These are phyloP conservation scores for Tolypocladium tundrense DNA, from an alignment of 2,329 filamentous ascomycete species.

Conservation along the genomic window DNA sequence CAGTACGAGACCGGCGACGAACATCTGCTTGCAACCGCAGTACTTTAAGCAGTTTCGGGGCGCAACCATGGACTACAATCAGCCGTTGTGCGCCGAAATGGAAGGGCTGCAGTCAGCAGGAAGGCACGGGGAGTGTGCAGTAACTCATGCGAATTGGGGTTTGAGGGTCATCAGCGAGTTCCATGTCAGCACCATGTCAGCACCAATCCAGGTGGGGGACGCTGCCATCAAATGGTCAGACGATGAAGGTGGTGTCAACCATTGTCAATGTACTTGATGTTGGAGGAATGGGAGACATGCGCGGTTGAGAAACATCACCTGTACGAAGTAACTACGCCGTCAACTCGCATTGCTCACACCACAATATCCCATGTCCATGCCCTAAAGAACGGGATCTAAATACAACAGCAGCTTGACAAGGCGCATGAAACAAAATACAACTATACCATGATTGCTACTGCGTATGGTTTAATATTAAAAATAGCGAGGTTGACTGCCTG, in stretches of 20 bases:
- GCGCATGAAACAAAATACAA: too few species aligned
- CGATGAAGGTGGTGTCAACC: neutral
- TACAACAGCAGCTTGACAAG: too few species aligned
- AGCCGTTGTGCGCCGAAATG: neutral
- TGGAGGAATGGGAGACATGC: neutral
- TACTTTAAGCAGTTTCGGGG: neutral
- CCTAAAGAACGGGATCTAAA: too few species aligned
- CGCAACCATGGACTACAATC: neutral
- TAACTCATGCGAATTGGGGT: neutral
- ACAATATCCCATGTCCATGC: too few species aligned
- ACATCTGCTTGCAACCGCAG: neutral
- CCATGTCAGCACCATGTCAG: too few species aligned
- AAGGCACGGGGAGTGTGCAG: neutral
- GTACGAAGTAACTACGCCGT: too few species aligned
- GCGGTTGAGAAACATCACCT: neutral
- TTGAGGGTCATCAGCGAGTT: too few species aligned
- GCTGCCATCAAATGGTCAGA: neutral
- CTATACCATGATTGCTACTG: too few species aligned
- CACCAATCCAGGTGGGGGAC: neutral
- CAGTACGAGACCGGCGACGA: too few species aligned
- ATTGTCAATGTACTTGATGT: neutral
- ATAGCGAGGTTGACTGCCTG: too few species aligned
- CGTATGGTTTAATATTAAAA: too few species aligned
- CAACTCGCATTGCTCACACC: too few species aligned
- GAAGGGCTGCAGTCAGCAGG: neutral